Evolutionary conservation across 2,329 filamentous ascomycete species (phyloP).

Genomic region (Grosmannia penicillata): DNA sequence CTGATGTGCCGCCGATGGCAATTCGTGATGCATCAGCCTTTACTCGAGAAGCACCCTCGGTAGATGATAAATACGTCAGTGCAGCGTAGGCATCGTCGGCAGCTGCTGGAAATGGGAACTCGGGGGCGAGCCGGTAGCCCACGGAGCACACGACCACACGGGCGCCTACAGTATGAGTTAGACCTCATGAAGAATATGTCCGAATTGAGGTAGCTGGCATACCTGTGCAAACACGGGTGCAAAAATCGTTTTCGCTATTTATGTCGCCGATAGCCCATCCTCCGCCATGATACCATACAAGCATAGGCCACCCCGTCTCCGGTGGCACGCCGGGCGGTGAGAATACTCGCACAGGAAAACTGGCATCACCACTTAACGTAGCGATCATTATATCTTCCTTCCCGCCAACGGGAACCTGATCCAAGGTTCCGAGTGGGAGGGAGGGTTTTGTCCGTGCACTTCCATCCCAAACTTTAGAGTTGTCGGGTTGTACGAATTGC

Average conservation of each 20-base stretch:
- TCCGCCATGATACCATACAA: conserved; percentile 26
- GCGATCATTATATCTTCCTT: conserved; percentile 16
- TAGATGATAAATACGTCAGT: conserved; percentile 27
- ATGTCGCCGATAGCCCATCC: conserved; percentile 23
- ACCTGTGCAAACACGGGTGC: conserved; percentile 16
- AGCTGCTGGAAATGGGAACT: conserved; percentile 39
- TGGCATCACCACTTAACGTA: too few species aligned
- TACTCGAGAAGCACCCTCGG: conserved; percentile 9
- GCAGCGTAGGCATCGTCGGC: conserved; percentile 42
- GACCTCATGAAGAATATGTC: background rate
- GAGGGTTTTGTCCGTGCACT: conserved; percentile 15
- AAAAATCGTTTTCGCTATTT: conserved; percentile 19
- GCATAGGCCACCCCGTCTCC: conserved; percentile 18
- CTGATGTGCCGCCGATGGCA: conserved; percentile 15
- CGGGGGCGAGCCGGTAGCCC: conserved; percentile 32
- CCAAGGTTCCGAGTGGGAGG: conserved; percentile 10
- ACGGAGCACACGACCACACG: conserved; percentile 3
- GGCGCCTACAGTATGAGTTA: background rate
- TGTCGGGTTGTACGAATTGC: conserved; percentile 20
- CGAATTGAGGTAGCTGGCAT: background rate
- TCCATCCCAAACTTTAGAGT: conserved; percentile 19
- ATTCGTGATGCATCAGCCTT: conserved; percentile 22
- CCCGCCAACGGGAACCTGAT: conserved; percentile 15
- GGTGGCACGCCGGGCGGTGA: conserved; percentile 14
- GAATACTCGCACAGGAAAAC: conserved; percentile 19